These are phyloP conservation scores for Pseudogymnoascus destructans DNA, from an alignment of 2,329 filamentous ascomycete genomes.

Conservation along the genomic window DNA sequence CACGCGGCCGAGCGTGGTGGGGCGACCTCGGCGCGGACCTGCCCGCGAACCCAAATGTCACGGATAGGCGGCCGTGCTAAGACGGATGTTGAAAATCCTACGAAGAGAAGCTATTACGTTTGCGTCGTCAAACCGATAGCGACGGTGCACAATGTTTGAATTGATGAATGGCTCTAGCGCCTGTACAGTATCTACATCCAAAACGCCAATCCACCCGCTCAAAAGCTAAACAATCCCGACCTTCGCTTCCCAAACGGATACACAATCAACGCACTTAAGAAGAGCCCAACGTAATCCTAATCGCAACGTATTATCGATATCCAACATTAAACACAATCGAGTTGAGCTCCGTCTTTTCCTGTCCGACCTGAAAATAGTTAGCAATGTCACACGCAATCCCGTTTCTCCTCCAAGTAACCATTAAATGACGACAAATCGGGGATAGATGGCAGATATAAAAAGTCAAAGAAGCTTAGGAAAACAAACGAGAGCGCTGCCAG, in stretches of 20 bases:
- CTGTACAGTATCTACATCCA: not conserved
- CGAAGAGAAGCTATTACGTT: not conserved
- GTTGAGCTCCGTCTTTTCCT: constrained; percentile 21
- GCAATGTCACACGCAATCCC: not conserved
- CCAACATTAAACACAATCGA: constrained; percentile 30
- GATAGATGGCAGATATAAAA: constrained; percentile 3
- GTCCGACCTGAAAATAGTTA: not conserved
- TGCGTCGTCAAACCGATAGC: not conserved
- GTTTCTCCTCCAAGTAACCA: constrained; percentile 12
- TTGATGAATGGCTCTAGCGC: not conserved
- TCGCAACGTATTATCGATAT: constrained; percentile 30
- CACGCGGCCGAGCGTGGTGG: not conserved
- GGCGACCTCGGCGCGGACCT: not conserved
- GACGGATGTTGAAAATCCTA: not conserved
- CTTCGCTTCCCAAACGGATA: constrained; percentile 31
- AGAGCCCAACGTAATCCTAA: constrained; percentile 32
- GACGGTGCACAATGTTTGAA: not conserved
- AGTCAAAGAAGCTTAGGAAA: constrained; percentile 14
- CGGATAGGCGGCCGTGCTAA: not conserved
- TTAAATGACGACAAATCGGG: constrained; percentile 10
- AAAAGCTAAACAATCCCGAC: constrained; percentile 31
- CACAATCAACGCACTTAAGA: constrained; percentile 29
- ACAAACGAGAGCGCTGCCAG: constrained; percentile 13
- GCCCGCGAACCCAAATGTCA: not conserved
- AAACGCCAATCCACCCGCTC: not conserved